Evolutionary conservation across 1,284 basidiomycete species (phyloP), one percentile per base, ranked within the genome.

Genomic region (Cryptococcus floricola): DNA sequence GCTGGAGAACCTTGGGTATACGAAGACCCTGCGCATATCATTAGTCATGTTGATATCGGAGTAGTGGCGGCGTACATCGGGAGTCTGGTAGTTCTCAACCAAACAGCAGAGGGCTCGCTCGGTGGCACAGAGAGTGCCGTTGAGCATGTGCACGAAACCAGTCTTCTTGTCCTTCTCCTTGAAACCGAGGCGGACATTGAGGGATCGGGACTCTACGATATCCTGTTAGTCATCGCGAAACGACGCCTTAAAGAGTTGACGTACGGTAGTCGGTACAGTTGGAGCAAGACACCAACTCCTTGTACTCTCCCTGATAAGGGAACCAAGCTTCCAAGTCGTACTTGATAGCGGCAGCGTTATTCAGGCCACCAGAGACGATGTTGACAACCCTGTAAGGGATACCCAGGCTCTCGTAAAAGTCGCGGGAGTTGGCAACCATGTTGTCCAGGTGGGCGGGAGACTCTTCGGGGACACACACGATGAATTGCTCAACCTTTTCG

Each of bases 261-360:
- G 80, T 69, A 93, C 91, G 91, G 76, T 94, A 94, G 75, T 95
- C 91, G 19, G 91, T 95, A 78, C 91, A 95, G 76, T 93, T 94
- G 70, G 88, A 91, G 73, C 88, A 91, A 64, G 88, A 91, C 39
- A 93, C 89, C 37, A 93, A 79, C 68, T 99, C 95, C 82, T 98
- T 98, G 82, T 95, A 93, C 62, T 83, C 88, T 57, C 87, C 88
- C 79, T 98, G 95, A 85, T 91, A 97, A 3, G 95, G 95, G 84
- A 99, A 98, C 91, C 92, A 99, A 48, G 95, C 96, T 78, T 99
- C 95, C 56, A 99, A 77, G 79, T 99, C 96, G 75, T 88, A 93
- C 81, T 98, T 99, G 81, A 95, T 91, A 54, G 93, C 84, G 8
- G 96, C 95, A 0, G 96, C 95, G 67, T 98, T 85, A 79, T 98